Conservation (phyloP, 305 asterid species). For the Fraxinus nigra region DNA sequence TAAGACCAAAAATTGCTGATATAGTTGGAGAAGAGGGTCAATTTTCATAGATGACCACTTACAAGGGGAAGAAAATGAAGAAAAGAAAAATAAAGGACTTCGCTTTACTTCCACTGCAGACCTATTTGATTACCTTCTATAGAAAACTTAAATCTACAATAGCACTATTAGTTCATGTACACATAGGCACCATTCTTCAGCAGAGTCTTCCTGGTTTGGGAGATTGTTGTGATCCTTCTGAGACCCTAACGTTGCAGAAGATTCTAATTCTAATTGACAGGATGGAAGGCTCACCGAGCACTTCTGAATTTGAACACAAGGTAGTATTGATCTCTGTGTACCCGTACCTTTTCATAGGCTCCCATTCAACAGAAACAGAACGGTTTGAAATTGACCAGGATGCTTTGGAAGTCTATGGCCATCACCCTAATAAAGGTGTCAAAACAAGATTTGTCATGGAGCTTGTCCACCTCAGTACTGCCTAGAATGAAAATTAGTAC, state of each 20-base stretch:
- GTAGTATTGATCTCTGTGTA: constrained; percentile 56
- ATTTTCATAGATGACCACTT: constrained; percentile 26
- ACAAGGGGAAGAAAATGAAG: background rate
- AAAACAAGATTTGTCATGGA: constrained; percentile 54
- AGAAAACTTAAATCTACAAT: constrained; percentile 43
- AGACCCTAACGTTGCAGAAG: constrained; percentile 51
- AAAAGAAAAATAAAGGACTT: background rate
- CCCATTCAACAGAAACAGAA: constrained; percentile 16
- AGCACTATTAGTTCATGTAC: constrained; percentile 60
- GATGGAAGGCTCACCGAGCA: constrained; percentile 17
- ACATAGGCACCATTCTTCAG: constrained; percentile 55
- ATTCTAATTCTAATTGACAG: constrained; percentile 38
- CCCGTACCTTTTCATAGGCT: constrained; percentile 40
- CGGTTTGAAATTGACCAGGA: constrained; percentile 25
- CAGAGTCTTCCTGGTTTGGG: constrained; percentile 60
- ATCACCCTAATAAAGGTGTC: constrained; percentile 44
- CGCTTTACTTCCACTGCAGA: constrained; percentile 18
- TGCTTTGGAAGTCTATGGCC: constrained; percentile 29
- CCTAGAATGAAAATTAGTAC: constrained; percentile 39
- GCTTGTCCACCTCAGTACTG: constrained; percentile 44
- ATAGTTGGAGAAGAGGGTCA: constrained; percentile 26
- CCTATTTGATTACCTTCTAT: constrained; percentile 17
- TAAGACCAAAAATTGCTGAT: constrained; percentile 56
- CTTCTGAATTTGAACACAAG: constrained; percentile 39
- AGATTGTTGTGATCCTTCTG: constrained; percentile 42